Base-by-base conservation (phyloP, 2,329 filamentous ascomycete genomes). In the Colletotrichum siamense region DNA sequence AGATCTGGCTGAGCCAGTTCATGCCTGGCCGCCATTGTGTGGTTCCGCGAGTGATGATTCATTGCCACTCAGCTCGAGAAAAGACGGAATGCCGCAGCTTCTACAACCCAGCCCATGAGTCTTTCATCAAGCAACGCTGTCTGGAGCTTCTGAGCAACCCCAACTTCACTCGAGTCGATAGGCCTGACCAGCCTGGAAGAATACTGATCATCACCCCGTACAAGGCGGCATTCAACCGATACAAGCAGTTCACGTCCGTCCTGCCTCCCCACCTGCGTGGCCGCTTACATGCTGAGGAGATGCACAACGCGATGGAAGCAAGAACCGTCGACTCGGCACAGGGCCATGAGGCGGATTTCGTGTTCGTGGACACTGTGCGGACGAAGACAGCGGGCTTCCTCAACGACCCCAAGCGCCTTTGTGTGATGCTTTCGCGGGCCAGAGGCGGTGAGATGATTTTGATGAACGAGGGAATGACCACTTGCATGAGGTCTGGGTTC, bases 171-270 rank as follows among this genome's bases (percentile, higher is more conserved):
- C 83, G 81, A 13, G 76, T 84, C 0, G 79, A 81, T 1, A 77
- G 81, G 5, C 26, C 70, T 0, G 68, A 62, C 2, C 62, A 78
- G 15, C 80, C 81, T 0, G 87, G 87, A 0, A 84, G 81, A 0
- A 84, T 89, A n/a, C 81, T 89, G 72, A 84, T 89, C 3, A 81
- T 88, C 13, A 84, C 87, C 0, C 87, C 87, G 0, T 89, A 89
- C 78, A 86, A 84, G 22, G 81, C 84, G 0, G 83, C 87, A 0
- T 80, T 83, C 6, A 73, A 77, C 0, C 80, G 85, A 15, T 89
- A 89, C 69, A 72, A 79, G 5, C 67, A 52, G 6, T 75, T 75
- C 12, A 70, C 63, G 39, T 49, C 32, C 16, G 32, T 26, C 8
- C 62, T 76, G 18, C 73, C 73, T 8, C 32, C 67, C 34, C 32